Evolutionary conservation across 164 flowering plant genomes (phyloP), one percentile per base, ranked within the genome.

Genomic region (Kalanchoe fedtschenkoi): DNA sequence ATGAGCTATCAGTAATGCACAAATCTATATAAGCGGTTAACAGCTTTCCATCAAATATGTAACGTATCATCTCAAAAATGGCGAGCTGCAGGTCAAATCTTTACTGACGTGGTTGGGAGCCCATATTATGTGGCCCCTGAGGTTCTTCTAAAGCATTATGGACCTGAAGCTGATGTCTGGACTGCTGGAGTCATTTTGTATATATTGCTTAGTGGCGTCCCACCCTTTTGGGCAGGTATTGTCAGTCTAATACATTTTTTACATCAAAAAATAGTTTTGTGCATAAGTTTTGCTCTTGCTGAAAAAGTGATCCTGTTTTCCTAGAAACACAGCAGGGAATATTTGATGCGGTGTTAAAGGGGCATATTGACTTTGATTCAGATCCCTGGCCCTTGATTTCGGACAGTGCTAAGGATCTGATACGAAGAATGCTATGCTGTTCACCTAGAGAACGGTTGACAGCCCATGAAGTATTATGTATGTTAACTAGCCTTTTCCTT

Each of bases 401-500:
- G 13, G 56, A 51, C 56, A 51, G 56, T 51, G 56, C 56, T 51
- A 51, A 26, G 28, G 33, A 51, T 51, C 17, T 51, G 17, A 51
- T 51, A 5, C 1, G 32, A 51, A 51, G 56, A 5, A 51, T 51
- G 56, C 4, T 51, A 51, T 51, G 56, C 14, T 26, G 32, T 2
- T 51, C 32, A 9, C 32, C 56, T 1, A 51, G 28, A 26, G 56
- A 51, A 0, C 56, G 56, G 1, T 17, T 51, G 56, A 51, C 56
- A 51, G 32, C 56, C 26, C 56, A 51, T 51, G 56, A 51, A 51
- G 56, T 51, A 22, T 26, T 51, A 51, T 51, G 56, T 51, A 51
- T 26, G 32, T 28, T 37, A 37, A 6, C 11, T 97, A 92, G 69
- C 98, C n/a, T n/a, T n/a, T n/a, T n/a, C n/a, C n/a, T n/a, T n/a